Base-by-base conservation (phyloP, 306 rosid genomes). In the Prunus padus region DNA sequence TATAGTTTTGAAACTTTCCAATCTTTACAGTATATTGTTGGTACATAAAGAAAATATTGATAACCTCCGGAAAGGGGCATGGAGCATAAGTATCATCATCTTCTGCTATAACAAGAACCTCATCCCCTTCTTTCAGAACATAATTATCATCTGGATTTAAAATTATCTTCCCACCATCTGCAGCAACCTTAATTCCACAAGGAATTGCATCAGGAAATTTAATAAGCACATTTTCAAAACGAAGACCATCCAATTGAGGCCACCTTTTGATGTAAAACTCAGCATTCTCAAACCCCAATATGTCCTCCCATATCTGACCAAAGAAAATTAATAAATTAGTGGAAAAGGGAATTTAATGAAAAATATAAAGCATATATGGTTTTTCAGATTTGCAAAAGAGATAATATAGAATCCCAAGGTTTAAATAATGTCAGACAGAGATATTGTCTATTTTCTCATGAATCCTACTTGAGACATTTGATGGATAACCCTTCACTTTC, bases 151-250 rank as follows among this genome's bases (percentile, higher is more conserved):
- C 98, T 55, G 98, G 98, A 83, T 94, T 94, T 72, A 94, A 76
- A 66, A 85, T 64, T 83, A 94, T 94, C 88, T 84, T 90, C 50
- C 97, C 97, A 75, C 84, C 83, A n/a, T 92, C 92, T 47, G 95
- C 87, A 62, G 97, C 95, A 60, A 94, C 89, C 89, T 94, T 94
- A 77, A 94, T 67, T 82, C 98, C 98, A 85, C 97, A 92, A 30
- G 98, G 98, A 81, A 94, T 80, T 68, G 98, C 97, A 79, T 94
- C 97, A 45, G 98, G 96, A 87, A 94, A 94, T 80, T 96, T 90
- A 82, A 92, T 86, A 49, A 94, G 79, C 74, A 87, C 86, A 65
- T 92, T 90, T 78, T 82, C 83, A 81, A 94, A 94, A 75, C 79
- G 59, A 59, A 76, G 86, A 81, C 87, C 95, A 74, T 90, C 93